A percentile compares a stretch with the other conserved stretches of the same genome.
Evolutionary conservation across 352 stramenopile genomes (phyloP).

Genomic region (Pythium periplocum): DNA sequence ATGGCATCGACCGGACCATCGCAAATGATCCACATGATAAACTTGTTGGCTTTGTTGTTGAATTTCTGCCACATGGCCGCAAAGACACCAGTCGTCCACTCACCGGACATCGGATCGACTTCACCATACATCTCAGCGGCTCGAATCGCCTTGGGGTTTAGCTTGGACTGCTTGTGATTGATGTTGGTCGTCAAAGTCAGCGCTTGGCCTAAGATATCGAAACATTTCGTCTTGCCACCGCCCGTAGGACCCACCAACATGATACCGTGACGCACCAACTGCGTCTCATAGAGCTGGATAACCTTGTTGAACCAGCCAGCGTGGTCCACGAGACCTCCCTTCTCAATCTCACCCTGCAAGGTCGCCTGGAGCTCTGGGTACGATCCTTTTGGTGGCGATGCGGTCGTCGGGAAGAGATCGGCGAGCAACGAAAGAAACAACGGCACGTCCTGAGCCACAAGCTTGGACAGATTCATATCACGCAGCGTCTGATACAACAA

Average conservation of each 20-base stretch:
- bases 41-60: constrained; percentile 97
- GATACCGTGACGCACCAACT: constrained; percentile 96
- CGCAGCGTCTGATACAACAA: constrained; percentile 87
- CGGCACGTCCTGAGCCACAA: constrained; percentile 97
- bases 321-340: constrained; percentile 87
- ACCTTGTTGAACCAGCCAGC: constrained; percentile 93
- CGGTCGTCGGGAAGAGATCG: constrained; percentile 95
- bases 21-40: constrained; percentile 98
- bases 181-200: constrained; percentile 91
- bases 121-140: constrained; percentile 98
- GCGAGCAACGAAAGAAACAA: constrained; percentile 95
- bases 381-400: constrained; percentile 89
- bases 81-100: constrained; percentile 98
- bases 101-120: constrained; percentile 93
- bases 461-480: constrained; percentile 98
- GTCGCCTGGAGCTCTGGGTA: constrained; percentile 94
- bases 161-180: constrained; percentile 93
- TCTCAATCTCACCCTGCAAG: constrained; percentile 86
- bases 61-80: constrained; percentile 98
- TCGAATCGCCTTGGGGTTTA: constrained; percentile 98
- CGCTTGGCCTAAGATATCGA: constrained; percentile 92
- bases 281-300: constrained; percentile 98
- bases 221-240: constrained; percentile 97
- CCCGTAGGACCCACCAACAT: constrained; percentile 98
- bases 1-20: constrained; percentile 97